A percentile compares a stretch with the other conserved stretches of the same genome.
Conservation (phyloP, 129 eudicot genomes). For the Artemisia tridentata region DNA sequence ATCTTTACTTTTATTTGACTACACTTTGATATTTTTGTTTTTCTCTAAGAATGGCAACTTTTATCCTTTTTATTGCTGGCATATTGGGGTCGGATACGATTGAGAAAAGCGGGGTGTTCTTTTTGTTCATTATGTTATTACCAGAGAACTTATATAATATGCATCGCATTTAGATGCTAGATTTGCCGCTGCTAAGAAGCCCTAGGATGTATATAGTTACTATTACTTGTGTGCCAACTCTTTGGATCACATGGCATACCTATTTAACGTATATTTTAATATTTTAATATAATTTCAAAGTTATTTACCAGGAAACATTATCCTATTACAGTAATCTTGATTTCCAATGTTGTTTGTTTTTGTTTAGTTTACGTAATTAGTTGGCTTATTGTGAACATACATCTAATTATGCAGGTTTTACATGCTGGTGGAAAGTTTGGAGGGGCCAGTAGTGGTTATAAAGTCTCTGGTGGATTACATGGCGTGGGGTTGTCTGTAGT, state of each 20-base stretch:
- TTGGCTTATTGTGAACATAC: conserved; percentile 13
- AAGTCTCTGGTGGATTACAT: conserved; percentile 96
- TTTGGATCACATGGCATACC: no score
- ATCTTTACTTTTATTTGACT: neutral
- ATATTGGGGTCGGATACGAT: no score
- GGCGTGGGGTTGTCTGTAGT: conserved; percentile 99
- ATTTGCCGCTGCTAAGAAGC: neutral
- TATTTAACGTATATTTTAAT: no score
- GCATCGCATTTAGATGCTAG: neutral
- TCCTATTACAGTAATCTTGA: neutral
- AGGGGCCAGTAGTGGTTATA: conserved; percentile 95
- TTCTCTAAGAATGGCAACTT: no score
- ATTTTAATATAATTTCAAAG: no score
- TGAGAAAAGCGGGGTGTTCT: no score
- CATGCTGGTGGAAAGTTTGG: conserved; percentile 99
- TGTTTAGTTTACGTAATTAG: neutral
- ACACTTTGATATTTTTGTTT: neutral
- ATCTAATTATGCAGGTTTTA: conserved; percentile 66
- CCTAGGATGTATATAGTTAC: no score
- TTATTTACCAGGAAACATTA: neutral
- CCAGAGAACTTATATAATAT: neutral
- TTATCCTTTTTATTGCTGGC: no score
- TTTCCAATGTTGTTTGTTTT: neutral
- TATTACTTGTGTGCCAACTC: no score
- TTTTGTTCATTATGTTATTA: no score